phyloP scores from a whole-genome alignment of 306 rosid genomes.

The Oxytropis ochrocephala region DNA sequence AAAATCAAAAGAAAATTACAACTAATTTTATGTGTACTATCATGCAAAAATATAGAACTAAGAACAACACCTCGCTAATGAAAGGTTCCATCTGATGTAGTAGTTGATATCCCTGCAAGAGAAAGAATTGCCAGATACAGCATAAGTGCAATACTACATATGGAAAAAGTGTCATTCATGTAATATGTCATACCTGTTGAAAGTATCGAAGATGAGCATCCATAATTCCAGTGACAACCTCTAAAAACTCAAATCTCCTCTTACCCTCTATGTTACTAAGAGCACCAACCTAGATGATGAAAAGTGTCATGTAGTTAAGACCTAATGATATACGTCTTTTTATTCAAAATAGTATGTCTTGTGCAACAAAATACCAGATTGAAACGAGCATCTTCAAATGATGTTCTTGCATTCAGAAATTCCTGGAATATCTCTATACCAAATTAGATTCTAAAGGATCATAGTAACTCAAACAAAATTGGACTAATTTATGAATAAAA shows the following conservation, averaged over 20 bases:
- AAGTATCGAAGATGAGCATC: slow-evolving; percentile 82
- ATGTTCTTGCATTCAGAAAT: slow-evolving; percentile 53
- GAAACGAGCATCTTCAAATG: slow-evolving; percentile 80
- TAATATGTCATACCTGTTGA: slow-evolving; percentile 53
- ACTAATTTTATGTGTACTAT: background rate
- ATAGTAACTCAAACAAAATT: slow-evolving; percentile 31
- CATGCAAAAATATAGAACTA: slow-evolving; percentile 8
- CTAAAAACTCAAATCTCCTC: slow-evolving; percentile 67
- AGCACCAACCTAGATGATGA: slow-evolving; percentile 43
- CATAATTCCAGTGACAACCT: slow-evolving; percentile 67
- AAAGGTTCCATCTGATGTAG: slow-evolving; percentile 48
- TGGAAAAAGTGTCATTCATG: slow-evolving; percentile 5
- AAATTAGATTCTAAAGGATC: slow-evolving; percentile 52
- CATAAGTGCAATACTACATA: slow-evolving; percentile 9
- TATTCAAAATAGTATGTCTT: slow-evolving; percentile 5
- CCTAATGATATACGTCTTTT: slow-evolving; percentile 12
- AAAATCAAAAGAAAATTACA: slow-evolving; percentile 4
- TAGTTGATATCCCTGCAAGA: slow-evolving; percentile 44
- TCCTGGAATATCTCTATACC: slow-evolving; percentile 76
- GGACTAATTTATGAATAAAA: slow-evolving; percentile 4
- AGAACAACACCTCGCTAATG: slow-evolving; percentile 40
- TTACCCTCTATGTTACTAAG: slow-evolving; percentile 61
- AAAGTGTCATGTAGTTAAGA: slow-evolving; percentile 20
- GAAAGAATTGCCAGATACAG: slow-evolving; percentile 9
- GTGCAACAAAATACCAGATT: slow-evolving; percentile 51